Conservation (phyloP, 441 rosid genomes). For the Populus trichocarpa region DNA sequence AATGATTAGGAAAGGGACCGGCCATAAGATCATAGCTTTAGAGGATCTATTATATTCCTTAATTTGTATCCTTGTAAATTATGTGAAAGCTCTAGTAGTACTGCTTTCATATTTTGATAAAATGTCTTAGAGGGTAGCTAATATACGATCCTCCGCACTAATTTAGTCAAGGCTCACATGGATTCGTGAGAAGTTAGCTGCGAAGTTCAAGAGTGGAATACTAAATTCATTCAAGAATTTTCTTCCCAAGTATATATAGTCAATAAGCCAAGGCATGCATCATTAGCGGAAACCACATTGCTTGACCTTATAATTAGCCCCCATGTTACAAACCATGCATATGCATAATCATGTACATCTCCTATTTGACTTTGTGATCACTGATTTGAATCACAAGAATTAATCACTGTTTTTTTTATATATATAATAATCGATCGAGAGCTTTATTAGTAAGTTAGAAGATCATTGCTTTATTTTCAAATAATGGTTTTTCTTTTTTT, state of each 20-base stretch:
- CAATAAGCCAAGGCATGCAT: slow-evolving; percentile 7
- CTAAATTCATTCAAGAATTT: slow-evolving; percentile 10
- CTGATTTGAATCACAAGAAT: slow-evolving; percentile 24
- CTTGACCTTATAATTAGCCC: neutral
- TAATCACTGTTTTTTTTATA: no score
- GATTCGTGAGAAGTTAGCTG: slow-evolving; percentile 33
- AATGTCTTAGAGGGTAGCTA: no score
- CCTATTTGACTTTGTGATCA: slow-evolving; percentile 31
- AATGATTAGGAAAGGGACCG: neutral
- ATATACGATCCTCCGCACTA: neutral
- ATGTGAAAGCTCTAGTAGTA: neutral
- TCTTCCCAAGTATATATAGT: neutral
- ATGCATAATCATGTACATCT: neutral
- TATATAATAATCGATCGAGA: neutral
- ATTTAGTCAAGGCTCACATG: slow-evolving; percentile 37
- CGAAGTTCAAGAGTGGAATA: slow-evolving; percentile 9
- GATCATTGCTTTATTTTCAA: slow-evolving; percentile 3
- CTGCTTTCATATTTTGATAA: no score
- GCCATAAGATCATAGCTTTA: neutral
- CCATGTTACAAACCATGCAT: slow-evolving; percentile 4
- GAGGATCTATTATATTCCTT: no score
- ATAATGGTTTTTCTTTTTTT: neutral
- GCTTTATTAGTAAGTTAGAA: no score
- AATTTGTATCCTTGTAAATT: neutral
- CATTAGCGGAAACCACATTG: slow-evolving; percentile 20